Conservation (phyloP, 2,329 filamentous ascomycete species). For the Purpureocillium takamizusanense region DNA sequence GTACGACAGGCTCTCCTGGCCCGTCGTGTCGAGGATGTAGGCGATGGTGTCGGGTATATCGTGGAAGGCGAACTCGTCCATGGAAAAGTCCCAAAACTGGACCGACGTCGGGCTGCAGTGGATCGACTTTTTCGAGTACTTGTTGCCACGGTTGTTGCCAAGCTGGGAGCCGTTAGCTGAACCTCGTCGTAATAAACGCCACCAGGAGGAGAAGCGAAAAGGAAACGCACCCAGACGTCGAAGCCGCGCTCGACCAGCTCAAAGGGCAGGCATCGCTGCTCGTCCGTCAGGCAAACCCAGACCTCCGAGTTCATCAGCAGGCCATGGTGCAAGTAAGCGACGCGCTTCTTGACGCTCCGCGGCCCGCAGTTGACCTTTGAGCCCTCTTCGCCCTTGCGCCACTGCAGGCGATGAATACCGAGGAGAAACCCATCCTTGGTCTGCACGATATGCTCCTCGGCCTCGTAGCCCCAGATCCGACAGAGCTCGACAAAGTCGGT, state of each 20-base stretch:
- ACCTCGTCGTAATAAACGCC: too few relatives aligned
- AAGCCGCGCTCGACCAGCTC: constrained; percentile 83
- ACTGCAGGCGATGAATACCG: constrained; percentile 79
- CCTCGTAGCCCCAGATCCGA: constrained; percentile 79
- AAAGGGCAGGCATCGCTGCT: constrained; percentile 79
- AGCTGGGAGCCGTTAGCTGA: constrained; percentile 47
- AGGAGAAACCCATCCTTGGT: constrained; percentile 91
- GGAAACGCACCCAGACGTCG: constrained; percentile 72
- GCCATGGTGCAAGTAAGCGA: constrained; percentile 91
- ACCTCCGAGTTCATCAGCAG: constrained; percentile 98
- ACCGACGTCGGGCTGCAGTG: constrained; percentile 63
- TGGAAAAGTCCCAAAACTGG: constrained; percentile 95
- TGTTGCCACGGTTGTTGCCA: constrained; percentile 96
- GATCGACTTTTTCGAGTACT: constrained; percentile 94
- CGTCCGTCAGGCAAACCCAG: constrained; percentile 88
- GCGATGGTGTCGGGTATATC: constrained; percentile 93
- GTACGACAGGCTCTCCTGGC: constrained; percentile 79
- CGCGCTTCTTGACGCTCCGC: constrained; percentile 64
- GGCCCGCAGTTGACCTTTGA: constrained; percentile 65
- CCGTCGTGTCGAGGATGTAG: constrained; percentile 80
- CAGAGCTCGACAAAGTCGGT: constrained; percentile 94
- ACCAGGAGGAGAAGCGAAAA: too few relatives aligned
- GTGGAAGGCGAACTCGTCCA: constrained; percentile 96
- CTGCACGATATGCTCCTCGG: constrained; percentile 93
- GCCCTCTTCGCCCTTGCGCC: constrained; percentile 74